A percentile compares a stretch with the other conserved stretches of the same genome.
Conservation (phyloP, 2,329 filamentous ascomycete genomes). For the Pseudogymnoascus sp. region DNA sequence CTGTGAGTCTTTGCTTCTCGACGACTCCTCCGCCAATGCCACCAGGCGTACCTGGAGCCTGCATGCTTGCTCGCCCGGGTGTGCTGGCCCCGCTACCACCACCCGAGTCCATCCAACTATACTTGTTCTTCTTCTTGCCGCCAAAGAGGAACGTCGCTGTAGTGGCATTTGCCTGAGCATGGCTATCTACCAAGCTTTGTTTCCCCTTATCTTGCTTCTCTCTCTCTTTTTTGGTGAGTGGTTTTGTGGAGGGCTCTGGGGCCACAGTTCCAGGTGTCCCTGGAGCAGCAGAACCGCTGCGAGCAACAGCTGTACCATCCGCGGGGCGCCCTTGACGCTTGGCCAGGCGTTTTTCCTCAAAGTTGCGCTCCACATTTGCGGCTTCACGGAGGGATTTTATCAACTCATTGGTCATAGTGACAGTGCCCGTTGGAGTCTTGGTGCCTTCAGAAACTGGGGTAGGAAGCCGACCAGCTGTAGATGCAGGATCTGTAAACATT, state of each 20-base stretch:
- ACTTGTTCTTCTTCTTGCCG: conserved; percentile 61
- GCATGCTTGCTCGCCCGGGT: conserved; percentile 31
- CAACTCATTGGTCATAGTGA: conserved; percentile 36
- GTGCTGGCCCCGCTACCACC: conserved; percentile 48
- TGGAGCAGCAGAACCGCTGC: conserved; percentile 43
- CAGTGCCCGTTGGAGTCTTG: conserved; percentile 39
- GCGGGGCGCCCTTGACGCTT: conserved; percentile 57
- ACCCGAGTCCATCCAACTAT: conserved; percentile 65
- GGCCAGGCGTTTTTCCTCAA: conserved; percentile 64
- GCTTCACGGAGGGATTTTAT: conserved; percentile 51
- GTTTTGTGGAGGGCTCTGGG: conserved; percentile 59
- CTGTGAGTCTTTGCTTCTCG: conserved; percentile 42
- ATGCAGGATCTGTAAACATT: conserved; percentile 27
- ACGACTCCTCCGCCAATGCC: conserved; percentile 30
- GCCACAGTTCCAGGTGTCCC: conserved; percentile 57
- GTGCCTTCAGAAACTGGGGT: conserved; percentile 41
- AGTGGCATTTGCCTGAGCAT: conserved; percentile 76
- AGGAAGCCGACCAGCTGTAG: conserved; percentile 34
- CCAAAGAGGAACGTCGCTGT: conserved; percentile 68
- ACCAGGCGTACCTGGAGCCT: conserved; percentile 31
- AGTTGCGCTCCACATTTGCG: conserved; percentile 59
- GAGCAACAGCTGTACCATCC: conserved; percentile 39
- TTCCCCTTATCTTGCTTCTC: conserved; percentile 68
- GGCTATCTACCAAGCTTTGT: conserved; percentile 69
- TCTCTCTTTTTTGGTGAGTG: conserved; percentile 80